Conservation (phyloP, 2,329 filamentous ascomycete species). For the Curvularia eragrostidis region DNA sequence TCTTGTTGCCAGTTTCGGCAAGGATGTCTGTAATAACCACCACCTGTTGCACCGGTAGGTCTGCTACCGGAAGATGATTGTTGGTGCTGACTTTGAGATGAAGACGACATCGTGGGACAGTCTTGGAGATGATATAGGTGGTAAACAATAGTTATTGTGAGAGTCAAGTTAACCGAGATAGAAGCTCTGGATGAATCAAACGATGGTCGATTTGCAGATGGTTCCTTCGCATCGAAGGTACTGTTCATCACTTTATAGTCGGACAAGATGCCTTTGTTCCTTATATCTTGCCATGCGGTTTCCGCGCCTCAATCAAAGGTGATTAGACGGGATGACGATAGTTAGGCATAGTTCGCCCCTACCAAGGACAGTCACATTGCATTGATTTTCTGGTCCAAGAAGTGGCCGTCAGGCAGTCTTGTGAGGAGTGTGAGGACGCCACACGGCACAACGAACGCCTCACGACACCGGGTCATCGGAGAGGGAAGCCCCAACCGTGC, state of each 20-base stretch:
- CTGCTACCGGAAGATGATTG: constrained; percentile 29
- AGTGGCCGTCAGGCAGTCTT: constrained; percentile 29
- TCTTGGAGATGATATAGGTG: background rate
- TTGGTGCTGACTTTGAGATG: constrained; percentile 13
- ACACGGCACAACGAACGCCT: constrained; percentile 31
- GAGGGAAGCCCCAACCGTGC: constrained; percentile 21
- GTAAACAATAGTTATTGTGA: background rate
- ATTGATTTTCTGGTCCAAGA: constrained; percentile 21
- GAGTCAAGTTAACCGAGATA: background rate
- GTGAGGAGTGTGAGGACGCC: constrained; percentile 25
- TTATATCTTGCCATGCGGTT: constrained; percentile 21
- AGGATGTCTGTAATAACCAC: constrained; percentile 28
- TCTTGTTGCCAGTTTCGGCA: constrained; percentile 31
- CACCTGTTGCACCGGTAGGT: constrained; percentile 35
- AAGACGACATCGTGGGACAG: constrained; percentile 26
- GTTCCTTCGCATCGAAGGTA: constrained; percentile 9
- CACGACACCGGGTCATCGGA: constrained; percentile 19
- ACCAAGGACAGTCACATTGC: constrained; percentile 29
- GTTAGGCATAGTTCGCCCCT: constrained; percentile 22
- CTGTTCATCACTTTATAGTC: constrained; percentile 24
- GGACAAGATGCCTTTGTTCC: constrained; percentile 19
- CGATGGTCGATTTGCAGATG: constrained; percentile 8
- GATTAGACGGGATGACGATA: constrained; percentile 20
- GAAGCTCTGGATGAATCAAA: background rate
- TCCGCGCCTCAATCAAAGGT: constrained; percentile 29